Evolutionary conservation across 805 yeast genomes (phyloP).

Genomic region (Saccharomycopsis sp.): DNA sequence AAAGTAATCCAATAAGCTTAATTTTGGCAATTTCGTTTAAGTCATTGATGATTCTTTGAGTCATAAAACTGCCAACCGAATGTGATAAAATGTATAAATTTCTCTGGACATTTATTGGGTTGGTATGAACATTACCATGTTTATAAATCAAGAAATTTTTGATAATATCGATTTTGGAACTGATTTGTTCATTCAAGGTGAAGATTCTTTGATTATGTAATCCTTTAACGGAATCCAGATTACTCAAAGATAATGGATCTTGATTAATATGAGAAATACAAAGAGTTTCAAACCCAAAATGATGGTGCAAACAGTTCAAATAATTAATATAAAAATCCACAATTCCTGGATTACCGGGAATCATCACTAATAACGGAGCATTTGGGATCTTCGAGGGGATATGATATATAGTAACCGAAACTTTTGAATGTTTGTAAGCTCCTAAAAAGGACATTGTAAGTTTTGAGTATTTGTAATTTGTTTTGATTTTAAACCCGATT

Average conservation of each 20-base stretch:
- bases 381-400: slow-evolving; percentile 4
- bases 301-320: slow-evolving; percentile 33
- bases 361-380: slow-evolving; percentile 38
- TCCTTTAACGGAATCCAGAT: no score
- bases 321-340: slow-evolving; percentile 53
- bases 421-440: slow-evolving; percentile 3
- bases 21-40: slow-evolving; percentile 19
- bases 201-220: slow-evolving; percentile 20
- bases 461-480: no score
- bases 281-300: slow-evolving; percentile 34
- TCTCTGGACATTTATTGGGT: slow-evolving; percentile 18
- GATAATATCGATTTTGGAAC: slow-evolving; percentile 47
- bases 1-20: slow-evolving; percentile 45
- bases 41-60: slow-evolving; percentile 38
- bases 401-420: slow-evolving; percentile 11
- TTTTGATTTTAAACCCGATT: no score
- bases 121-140: slow-evolving; percentile 15
- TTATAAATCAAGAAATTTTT: slow-evolving; percentile 23
- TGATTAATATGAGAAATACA: slow-evolving; percentile 59
- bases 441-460: no score
- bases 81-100: slow-evolving; percentile 49
- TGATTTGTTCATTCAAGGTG: slow-evolving; percentile 43
- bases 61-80: slow-evolving; percentile 60
- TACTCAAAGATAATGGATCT: slow-evolving; percentile 12
- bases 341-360: slow-evolving; percentile 77